Conservation (phyloP, 495 filamentous ascomycete genomes). For the Trichocladium antarcticum region DNA sequence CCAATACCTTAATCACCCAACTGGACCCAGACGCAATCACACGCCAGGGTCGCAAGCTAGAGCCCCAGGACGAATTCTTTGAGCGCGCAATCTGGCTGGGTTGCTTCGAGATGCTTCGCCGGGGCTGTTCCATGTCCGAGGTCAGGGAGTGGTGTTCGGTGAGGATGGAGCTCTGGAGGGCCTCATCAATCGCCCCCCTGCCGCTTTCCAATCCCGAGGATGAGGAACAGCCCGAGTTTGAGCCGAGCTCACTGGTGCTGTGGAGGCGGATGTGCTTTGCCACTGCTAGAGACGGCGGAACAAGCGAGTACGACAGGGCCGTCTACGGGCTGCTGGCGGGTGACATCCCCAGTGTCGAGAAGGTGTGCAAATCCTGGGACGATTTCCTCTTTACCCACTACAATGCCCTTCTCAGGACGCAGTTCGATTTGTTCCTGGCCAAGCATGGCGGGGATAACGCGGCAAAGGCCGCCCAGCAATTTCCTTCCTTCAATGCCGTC, state of each 20-base stretch:
- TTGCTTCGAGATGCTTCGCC: slow-evolving; percentile 78
- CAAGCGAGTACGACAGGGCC: slow-evolving; percentile 69
- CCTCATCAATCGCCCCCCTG: slow-evolving; percentile 51
- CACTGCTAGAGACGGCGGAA: slow-evolving; percentile 54
- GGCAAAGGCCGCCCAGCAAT: slow-evolving; percentile 29
- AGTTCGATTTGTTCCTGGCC: slow-evolving; percentile 53
- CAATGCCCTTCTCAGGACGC: slow-evolving; percentile 63
- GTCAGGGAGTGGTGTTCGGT: slow-evolving; percentile 73
- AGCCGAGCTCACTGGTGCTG: slow-evolving; percentile 44
- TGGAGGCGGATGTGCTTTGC: slow-evolving; percentile 80
- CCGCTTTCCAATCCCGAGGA: slow-evolving; percentile 36
- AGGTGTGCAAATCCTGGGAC: slow-evolving; percentile 71
- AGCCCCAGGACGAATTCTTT: slow-evolving; percentile 70
- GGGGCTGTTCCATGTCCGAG: slow-evolving; percentile 57
- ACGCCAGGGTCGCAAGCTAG: slow-evolving; percentile 61
- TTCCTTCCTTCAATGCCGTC: slow-evolving; percentile 41
- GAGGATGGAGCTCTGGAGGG: slow-evolving; percentile 75
- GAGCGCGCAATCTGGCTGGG: slow-evolving; percentile 81
- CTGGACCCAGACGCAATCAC: slow-evolving; percentile 84
- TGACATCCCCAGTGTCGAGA: slow-evolving; percentile 62
- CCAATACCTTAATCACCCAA: slow-evolving; percentile 65
- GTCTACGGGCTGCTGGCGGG: slow-evolving; percentile 84
- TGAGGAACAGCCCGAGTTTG: slow-evolving; percentile 26
- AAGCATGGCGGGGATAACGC: slow-evolving; percentile 35
- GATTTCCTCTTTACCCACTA: slow-evolving; percentile 86